These are phyloP conservation scores for Salix suchowensis DNA, from an alignment of 345 rosid genomes.

Conservation along the genomic window DNA sequence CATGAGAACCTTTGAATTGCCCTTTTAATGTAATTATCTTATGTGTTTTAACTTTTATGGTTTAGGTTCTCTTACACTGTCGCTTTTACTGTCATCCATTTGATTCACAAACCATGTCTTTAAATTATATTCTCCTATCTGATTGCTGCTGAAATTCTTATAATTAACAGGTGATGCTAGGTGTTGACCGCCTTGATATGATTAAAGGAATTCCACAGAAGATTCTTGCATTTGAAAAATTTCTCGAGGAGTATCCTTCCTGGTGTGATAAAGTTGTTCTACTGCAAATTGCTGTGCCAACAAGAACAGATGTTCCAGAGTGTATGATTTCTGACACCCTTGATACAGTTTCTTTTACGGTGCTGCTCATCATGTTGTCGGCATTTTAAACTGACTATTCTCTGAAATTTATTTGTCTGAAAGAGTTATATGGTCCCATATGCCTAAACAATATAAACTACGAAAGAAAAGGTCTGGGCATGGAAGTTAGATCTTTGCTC, in stretches of 20 bases:
- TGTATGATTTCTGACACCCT: constrained; percentile 46
- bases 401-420: neutral
- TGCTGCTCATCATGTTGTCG: constrained; percentile 1
- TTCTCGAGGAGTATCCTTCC: constrained; percentile 88
- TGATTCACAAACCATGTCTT: neutral
- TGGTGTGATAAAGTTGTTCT: constrained; percentile 99
- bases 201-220: constrained; percentile 99
- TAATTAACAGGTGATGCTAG: constrained; percentile 80
- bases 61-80: neutral
- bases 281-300: constrained; percentile 98
- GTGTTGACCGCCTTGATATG: constrained; percentile 99
- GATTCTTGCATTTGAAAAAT: constrained; percentile 96
- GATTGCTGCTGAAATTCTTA: neutral
- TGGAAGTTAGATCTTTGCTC: neutral
- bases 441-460: neutral
- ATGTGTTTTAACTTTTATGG: neutral
- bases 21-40: neutral
- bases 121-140: neutral
- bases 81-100: neutral
- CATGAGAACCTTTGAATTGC: neutral
- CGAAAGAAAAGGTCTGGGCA: neutral
- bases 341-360: constrained; percentile 3
- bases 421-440: neutral
- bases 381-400: neutral
- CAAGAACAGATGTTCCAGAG: constrained; percentile 99